These are phyloP conservation scores for Pythium sukuiense DNA, from an alignment of 352 stramenopile species.

Conservation along the genomic window DNA sequence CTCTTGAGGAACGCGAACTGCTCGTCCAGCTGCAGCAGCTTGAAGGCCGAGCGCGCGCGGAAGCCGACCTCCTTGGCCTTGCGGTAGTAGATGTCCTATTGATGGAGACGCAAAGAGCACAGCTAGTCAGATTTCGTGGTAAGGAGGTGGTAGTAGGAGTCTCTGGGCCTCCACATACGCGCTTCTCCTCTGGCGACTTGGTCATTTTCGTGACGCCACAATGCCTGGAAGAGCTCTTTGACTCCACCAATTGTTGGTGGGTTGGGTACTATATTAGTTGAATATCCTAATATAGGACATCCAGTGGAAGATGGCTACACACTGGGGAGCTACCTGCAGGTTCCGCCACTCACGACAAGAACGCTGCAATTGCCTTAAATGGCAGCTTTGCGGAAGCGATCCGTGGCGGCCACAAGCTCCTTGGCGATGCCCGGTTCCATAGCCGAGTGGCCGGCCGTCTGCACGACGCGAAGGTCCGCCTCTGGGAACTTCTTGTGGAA, in stretches of 20 bases:
- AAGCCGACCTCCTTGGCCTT: conserved; percentile 96
- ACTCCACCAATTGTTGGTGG: conserved; percentile 4
- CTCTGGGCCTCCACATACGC: conserved; percentile 31
- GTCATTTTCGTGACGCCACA: conserved; percentile 35
- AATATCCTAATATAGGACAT: background rate
- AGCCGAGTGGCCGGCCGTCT: conserved; percentile 52
- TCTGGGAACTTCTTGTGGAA: conserved; percentile 61
- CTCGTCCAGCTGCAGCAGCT: conserved; percentile 98
- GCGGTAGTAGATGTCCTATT: conserved; percentile 90
- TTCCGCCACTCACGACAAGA: no score
- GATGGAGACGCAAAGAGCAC: background rate
- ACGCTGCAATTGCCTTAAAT: conserved; percentile 7
- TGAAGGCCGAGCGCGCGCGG: conserved; percentile 97
- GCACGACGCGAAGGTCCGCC: conserved; percentile 44
- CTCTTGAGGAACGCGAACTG: conserved; percentile 94
- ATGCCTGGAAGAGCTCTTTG: conserved; percentile 1
- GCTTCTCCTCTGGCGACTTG: conserved; percentile 62
- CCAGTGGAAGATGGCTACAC: no score
- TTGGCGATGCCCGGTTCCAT: conserved; percentile 45
- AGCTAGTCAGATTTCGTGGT: background rate
- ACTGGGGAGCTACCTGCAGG: no score
- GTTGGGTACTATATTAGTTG: background rate
- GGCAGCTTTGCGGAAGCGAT: conserved; percentile 31
- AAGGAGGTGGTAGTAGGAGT: background rate
- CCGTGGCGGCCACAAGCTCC: conserved; percentile 40